phyloP scores from a whole-genome alignment of 371 early-diverging fungal species.

The Dichotomocladium elegans region DNA sequence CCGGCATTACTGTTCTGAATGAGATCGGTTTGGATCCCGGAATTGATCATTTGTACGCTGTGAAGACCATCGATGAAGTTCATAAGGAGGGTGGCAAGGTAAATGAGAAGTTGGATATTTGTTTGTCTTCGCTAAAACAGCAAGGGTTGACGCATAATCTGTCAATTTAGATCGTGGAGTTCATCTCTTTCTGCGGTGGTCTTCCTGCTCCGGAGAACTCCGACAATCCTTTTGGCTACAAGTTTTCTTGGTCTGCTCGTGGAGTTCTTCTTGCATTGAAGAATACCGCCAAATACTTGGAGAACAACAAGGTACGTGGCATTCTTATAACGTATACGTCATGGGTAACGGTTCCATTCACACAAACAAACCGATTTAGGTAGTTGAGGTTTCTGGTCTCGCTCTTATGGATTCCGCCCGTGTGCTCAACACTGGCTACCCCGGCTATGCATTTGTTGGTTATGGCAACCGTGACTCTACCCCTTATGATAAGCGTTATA shows the following conservation, averaged over 20 bases:
- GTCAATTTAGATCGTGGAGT: slow-evolving; percentile 60
- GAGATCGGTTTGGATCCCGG: slow-evolving; percentile 96
- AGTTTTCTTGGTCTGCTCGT: slow-evolving; percentile 97
- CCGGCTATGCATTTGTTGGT: slow-evolving; percentile 82
- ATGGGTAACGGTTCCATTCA: too few relatives aligned
- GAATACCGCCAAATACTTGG: slow-evolving; percentile 87
- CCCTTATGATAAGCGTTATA: slow-evolving; percentile 89
- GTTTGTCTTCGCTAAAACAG: not conserved
- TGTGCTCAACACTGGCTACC: slow-evolving; percentile 81
- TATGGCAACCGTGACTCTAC: slow-evolving; percentile 98
- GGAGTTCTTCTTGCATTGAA: slow-evolving; percentile 93
- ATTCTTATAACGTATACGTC: not conserved
- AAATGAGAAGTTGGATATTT: slow-evolving; percentile 3
- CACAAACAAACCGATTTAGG: too few relatives aligned
- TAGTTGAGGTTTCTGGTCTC: slow-evolving; percentile 87
- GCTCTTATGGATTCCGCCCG: slow-evolving; percentile 88
- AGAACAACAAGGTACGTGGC: slow-evolving; percentile 79
- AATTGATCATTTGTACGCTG: slow-evolving; percentile 90
- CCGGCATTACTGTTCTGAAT: slow-evolving; percentile 83
- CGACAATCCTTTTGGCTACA: slow-evolving; percentile 98
- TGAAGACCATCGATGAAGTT: slow-evolving; percentile 84
- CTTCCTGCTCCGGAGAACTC: slow-evolving; percentile 97
- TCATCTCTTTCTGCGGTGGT: slow-evolving; percentile 97
- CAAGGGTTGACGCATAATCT: not conserved
- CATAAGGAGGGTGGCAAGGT: slow-evolving; percentile 86